phyloP scores from a whole-genome alignment of 73 alveolate species.

The Paraurostyla sp. region DNA sequence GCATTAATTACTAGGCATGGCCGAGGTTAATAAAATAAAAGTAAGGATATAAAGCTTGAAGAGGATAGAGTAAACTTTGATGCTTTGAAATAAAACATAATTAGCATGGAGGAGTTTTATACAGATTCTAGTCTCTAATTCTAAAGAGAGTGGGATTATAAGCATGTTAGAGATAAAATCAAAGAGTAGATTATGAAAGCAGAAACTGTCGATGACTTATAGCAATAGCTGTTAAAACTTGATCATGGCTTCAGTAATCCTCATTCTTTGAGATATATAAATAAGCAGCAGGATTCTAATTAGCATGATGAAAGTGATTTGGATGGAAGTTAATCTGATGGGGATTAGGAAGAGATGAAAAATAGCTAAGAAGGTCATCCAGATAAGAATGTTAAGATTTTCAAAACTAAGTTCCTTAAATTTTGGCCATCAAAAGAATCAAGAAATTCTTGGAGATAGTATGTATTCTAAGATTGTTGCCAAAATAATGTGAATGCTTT shows the following conservation, averaged over 20 bases:
- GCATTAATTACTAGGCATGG: slow-evolving; percentile 35
- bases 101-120: slow-evolving; percentile 51
- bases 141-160: slow-evolving; percentile 67
- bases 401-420: slow-evolving; percentile 16
- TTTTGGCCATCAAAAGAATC: slow-evolving; percentile 65
- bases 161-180: slow-evolving; percentile 33
- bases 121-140: slow-evolving; percentile 49
- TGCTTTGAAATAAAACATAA: neutral
- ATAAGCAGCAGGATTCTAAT: too few relatives aligned
- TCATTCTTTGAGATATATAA: slow-evolving; percentile 13
- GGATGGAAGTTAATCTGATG: neutral
- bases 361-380: neutral
- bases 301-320: too few relatives aligned
- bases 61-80: slow-evolving; percentile 40
- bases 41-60: slow-evolving; percentile 17
- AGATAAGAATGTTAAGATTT: slow-evolving; percentile 52
- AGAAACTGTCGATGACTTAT: slow-evolving; percentile 2
- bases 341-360: slow-evolving; percentile 5
- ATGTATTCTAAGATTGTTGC: neutral
- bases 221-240: neutral
- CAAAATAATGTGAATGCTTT: neutral
- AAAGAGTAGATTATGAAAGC: slow-evolving; percentile 33
- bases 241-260: slow-evolving; percentile 71
- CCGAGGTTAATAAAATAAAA: neutral
- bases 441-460: slow-evolving; percentile 62